Evolutionary conservation across 2,329 filamentous ascomycete genomes (phyloP), one percentile per base, ranked within the genome.

Genomic region (Paraphoma sp.): DNA sequence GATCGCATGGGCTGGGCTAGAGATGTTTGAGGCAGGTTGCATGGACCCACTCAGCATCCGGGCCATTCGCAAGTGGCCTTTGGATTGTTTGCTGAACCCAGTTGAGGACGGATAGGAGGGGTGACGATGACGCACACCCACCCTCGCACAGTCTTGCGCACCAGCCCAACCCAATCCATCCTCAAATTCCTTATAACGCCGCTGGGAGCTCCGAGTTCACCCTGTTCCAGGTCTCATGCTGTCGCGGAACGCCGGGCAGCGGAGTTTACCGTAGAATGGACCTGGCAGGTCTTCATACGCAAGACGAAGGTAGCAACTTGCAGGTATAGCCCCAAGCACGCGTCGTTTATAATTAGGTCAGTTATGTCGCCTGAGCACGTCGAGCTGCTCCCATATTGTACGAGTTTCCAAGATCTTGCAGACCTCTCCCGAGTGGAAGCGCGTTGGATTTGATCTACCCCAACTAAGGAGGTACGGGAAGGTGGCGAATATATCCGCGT

Each of bases 1-100:
- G 95, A 93, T 98, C 73, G 94, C 90, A 1, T 98, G 95, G 94
- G 83, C 93, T 1, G 95, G 90, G 0, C 84, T 93, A 63, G 93
- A 98, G 78, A 97, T 99, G 93, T 97, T 86, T 70, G 84, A 90
- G 75, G 86, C 85, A 1, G 93, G 94, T 0, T 93, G 73, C 44
- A 57, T 33, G 7, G 62, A 72, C 48, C 29, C 60, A 4, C 59
- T 74, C 40, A 61, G 38, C 17, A 74, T 76, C 30, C 64, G 74
- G 7, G 71, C 73, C 9, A 56, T 76, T 38, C 69, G 75, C 11
- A 76, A 76, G 50, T 78, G 75, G 75, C 74, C 74, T 11, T 60
- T 78, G 5, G 68, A 76, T 45, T 40, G 70, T 48, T 52, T 76
- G 12, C 55, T 74, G 11, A 51, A 66, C 7, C 72, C 73, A 10